Percentiles rank a stretch among this genome's conserved stretches.
phyloP scores from a whole-genome alignment of 495 filamentous ascomycete genomes.

The Geopyxis carbonaria region DNA sequence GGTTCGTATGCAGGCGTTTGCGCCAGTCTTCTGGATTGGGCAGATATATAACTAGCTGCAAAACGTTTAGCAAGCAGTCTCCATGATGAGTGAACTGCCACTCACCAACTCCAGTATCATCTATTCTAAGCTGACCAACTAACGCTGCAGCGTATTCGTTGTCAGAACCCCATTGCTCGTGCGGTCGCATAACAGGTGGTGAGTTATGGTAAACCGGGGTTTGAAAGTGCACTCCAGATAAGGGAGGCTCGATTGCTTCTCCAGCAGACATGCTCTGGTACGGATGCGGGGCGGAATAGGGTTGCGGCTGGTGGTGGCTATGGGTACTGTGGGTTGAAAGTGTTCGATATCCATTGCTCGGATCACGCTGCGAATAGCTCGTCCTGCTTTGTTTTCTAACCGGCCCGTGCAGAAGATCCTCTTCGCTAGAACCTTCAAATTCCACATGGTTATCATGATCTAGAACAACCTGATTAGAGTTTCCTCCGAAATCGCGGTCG shows the following conservation, averaged over 20 bases:
- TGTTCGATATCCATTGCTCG: constrained; percentile 11
- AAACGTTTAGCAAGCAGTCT: background rate
- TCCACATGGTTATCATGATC: constrained; percentile 26
- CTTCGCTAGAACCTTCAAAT: constrained; percentile 33
- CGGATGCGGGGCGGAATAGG: background rate
- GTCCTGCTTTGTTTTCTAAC: constrained; percentile 27
- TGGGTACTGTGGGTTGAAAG: constrained; percentile 20
- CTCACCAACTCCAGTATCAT: constrained; percentile 77
- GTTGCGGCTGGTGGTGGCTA: constrained; percentile 1
- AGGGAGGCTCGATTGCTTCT: constrained; percentile 16
- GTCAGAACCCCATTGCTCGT: constrained; percentile 3
- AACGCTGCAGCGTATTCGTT: constrained; percentile 27
- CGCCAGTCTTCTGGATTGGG: constrained; percentile 22
- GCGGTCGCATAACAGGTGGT: constrained; percentile 1
- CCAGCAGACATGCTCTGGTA: constrained; percentile 13
- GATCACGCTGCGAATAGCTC: constrained; percentile 17
- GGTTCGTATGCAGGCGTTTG: constrained; percentile 26
- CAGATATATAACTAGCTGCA: constrained; percentile 25
- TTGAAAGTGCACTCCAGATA: constrained; percentile 18
- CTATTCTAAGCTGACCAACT: constrained; percentile 70
- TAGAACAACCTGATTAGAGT: constrained; percentile 27
- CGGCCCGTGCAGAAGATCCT: constrained; percentile 42
- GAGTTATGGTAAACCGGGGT: constrained; percentile 22
- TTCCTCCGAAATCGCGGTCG: constrained; percentile 47
- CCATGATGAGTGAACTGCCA: constrained; percentile 7